Evolutionary conservation across 306 rosid genomes (phyloP).

Genomic region (Dryas drummondii): DNA sequence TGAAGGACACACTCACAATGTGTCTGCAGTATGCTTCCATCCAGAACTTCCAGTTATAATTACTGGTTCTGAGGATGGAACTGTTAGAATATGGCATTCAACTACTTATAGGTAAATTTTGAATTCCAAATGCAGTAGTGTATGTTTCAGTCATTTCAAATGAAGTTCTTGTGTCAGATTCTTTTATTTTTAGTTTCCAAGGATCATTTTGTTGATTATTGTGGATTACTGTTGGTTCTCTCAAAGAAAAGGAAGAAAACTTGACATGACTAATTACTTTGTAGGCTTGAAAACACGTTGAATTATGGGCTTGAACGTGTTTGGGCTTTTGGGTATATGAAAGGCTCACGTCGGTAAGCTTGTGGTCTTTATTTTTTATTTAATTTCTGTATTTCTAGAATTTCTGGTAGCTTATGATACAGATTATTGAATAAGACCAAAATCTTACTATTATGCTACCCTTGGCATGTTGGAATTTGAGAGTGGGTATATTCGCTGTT

Average conservation of each 20-base stretch:
- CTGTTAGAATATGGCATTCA: conserved; percentile 96
- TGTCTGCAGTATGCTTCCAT: conserved; percentile 97
- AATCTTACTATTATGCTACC: background rate
- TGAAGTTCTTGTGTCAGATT: background rate
- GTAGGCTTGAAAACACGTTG: conserved; percentile 98
- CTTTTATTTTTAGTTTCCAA: background rate
- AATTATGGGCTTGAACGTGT: conserved; percentile 99
- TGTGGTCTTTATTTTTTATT: conserved; percentile 1
- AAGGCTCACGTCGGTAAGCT: conserved; percentile 88
- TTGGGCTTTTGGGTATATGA: conserved; percentile 96
- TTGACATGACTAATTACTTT: conserved; percentile 3
- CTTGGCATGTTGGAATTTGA: background rate
- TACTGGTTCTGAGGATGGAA: conserved; percentile 99
- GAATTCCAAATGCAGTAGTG: conserved; percentile 7
- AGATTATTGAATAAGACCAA: background rate
- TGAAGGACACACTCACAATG: conserved; percentile 99
- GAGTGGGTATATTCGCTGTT: background rate
- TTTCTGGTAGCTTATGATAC: background rate
- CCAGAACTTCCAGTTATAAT: conserved; percentile 95
- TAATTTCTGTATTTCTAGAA: background rate
- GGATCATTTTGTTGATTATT: background rate
- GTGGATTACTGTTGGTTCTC: background rate
- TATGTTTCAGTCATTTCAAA: conserved; percentile 1
- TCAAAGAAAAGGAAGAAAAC: background rate
- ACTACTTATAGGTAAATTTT: conserved; percentile 76